These are phyloP conservation scores for Zygotorulaspora sp. DNA, from an alignment of 805 yeast genomes.

Conservation along the genomic window DNA sequence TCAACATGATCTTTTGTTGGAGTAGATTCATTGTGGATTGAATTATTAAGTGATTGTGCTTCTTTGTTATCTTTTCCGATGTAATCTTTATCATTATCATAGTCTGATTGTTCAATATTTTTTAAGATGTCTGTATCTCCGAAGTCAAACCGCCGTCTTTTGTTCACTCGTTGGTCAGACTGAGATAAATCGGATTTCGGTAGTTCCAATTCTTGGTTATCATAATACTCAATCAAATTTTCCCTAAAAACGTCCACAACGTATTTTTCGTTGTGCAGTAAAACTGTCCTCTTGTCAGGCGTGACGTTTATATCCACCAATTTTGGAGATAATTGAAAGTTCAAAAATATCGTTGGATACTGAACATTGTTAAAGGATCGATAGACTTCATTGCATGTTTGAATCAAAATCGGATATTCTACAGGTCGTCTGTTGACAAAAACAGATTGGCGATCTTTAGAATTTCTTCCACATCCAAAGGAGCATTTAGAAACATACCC, in stretches of 20 bases:
- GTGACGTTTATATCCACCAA: constrained; percentile 81
- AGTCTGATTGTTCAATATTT: too few species aligned
- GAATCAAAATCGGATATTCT: constrained; percentile 47
- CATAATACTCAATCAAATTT: constrained; percentile 46
- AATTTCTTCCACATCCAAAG: constrained; percentile 70
- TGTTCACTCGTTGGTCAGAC: constrained; percentile 3
- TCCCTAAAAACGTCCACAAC: constrained; percentile 53
- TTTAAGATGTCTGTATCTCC: too few species aligned
- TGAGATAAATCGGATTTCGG: constrained; percentile 24
- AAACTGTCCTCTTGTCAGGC: constrained; percentile 78
- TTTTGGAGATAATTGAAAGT: constrained; percentile 50
- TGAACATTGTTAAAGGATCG: constrained; percentile 67
- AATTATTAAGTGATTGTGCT: too few species aligned
- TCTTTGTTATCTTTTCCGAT: too few species aligned
- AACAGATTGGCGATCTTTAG: constrained; percentile 69
- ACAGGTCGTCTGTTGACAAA: constrained; percentile 79
- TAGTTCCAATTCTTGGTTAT: constrained; percentile 34
- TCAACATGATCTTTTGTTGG: too few species aligned
- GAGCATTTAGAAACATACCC: constrained; percentile 77
- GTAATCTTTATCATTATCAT: too few species aligned
- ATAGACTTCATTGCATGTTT: constrained; percentile 68
- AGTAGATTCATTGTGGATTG: too few species aligned
- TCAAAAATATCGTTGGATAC: constrained; percentile 61
- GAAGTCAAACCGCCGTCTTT: constrained; percentile 5
- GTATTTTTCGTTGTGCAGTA: constrained; percentile 61